Evolutionary conservation across 495 filamentous ascomycete genomes (phyloP).

Genomic region (Neurospora sp.): DNA sequence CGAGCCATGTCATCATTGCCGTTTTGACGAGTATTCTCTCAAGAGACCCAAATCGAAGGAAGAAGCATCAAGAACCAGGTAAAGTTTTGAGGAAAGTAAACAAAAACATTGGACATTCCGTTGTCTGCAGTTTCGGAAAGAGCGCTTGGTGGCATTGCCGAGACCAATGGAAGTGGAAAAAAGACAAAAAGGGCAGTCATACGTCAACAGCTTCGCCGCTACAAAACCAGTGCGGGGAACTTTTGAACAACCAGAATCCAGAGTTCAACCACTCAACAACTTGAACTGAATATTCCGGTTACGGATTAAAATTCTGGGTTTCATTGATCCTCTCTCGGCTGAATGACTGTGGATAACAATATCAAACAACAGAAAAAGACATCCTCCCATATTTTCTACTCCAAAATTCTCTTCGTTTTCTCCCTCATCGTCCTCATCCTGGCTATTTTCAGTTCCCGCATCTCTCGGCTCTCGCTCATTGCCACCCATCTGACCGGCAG

Average conservation of each 20-base stretch:
- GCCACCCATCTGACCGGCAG: constrained; percentile 1
- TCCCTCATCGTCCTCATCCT: constrained; percentile 16
- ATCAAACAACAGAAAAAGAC: background rate
- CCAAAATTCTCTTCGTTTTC: constrained; percentile 2
- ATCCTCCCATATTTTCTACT: background rate
- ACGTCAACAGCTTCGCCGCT: background rate
- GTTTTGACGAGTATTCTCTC: background rate
- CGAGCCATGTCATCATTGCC: background rate
- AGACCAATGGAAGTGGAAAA: background rate
- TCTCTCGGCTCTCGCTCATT: background rate
- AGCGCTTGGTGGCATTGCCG: background rate
- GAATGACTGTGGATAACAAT: background rate
- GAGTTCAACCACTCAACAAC: background rate
- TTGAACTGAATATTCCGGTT: background rate
- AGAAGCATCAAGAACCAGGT: background rate
- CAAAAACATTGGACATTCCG: background rate
- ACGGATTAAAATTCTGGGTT: background rate
- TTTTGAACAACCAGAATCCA: background rate
- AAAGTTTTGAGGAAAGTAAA: background rate
- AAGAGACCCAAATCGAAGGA: background rate
- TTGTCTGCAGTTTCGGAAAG: background rate
- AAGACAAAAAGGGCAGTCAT: background rate
- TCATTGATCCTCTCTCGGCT: background rate
- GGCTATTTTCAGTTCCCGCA: constrained; percentile 7
- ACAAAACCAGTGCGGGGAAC: background rate